A percentile compares a stretch with the other conserved stretches of the same genome.
These are phyloP conservation scores for Tinospora cordifolia DNA, from an alignment of 164 flowering plant genomes.

Conservation along the genomic window DNA sequence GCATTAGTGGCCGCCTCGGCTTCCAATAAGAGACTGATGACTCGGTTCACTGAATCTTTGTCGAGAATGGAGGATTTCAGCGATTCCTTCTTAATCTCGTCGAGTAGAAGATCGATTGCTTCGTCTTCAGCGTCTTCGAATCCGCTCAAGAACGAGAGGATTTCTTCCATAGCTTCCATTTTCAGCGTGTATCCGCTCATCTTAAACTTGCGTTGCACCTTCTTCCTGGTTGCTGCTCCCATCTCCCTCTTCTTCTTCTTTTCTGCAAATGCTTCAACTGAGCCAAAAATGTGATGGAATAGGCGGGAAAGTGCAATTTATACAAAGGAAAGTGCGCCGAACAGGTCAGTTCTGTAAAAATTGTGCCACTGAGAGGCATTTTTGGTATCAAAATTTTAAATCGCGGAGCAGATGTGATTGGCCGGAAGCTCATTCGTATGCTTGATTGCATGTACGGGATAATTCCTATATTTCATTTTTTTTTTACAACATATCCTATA, in stretches of 20 bases:
- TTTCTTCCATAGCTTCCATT: conserved; percentile 59
- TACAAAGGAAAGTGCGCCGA: too few relatives aligned
- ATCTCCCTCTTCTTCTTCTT: conserved; percentile 15
- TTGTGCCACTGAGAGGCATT: too few relatives aligned
- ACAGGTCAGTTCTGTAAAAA: too few relatives aligned
- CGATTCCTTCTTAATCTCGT: conserved; percentile 56
- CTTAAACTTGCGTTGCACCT: conserved; percentile 63
- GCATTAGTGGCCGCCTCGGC: conserved; percentile 59
- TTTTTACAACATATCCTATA: too few relatives aligned
- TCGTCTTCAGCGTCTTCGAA: conserved; percentile 58
- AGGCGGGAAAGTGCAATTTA: conserved; percentile 3
- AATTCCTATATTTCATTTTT: too few relatives aligned
- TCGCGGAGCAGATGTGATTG: too few relatives aligned
- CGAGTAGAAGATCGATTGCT: conserved; percentile 81
- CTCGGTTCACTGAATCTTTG: conserved; percentile 53
- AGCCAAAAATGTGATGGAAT: background rate
- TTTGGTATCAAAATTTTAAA: too few relatives aligned
- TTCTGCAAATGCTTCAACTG: background rate
- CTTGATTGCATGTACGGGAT: too few relatives aligned
- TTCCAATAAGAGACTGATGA: conserved; percentile 40
- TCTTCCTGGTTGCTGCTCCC: conserved; percentile 43
- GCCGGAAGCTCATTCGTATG: too few relatives aligned
- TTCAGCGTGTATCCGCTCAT: conserved; percentile 66
- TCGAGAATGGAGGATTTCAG: conserved; percentile 70
- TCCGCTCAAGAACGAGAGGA: conserved; percentile 49